Base-by-base conservation (phyloP, 2,329 filamentous ascomycete species). In the Phialophora expanda region DNA sequence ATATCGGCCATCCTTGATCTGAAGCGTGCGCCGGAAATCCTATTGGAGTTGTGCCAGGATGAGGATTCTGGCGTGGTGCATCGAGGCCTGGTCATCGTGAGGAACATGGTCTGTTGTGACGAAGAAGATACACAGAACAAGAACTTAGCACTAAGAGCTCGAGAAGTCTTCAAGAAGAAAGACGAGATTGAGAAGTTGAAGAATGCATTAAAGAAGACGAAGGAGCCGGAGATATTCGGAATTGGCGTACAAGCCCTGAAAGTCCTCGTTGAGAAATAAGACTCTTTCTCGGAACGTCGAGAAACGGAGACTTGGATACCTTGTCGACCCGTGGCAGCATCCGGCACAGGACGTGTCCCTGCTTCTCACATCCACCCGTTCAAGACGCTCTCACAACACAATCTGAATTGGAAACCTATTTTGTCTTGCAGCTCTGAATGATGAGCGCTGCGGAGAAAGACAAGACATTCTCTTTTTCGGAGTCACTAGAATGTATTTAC, bases 1-100 rank as follows among this genome's bases (percentile, higher is more conserved):
- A 89, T 94, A 0, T 83, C 86, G 2, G 89, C 86, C 3, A 84
- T 98, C 2, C 73, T 96, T 44, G 69, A 71, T 14, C 38, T 69
- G 4, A 56, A 63, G 24, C 84, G 90, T 14, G 92, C 92, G 0
- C 83, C 95, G 3, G 84, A 88, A 67, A 86, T 92, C n/a, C 73
- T 98, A n/a, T 78, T 99, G n/a, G 87, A 84, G 0, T 79, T 98
- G 74, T 96, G 92, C 73, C 81, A 82, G 17, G 92, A 97, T 69
- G 83, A 84, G 30, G 86, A 90, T 5, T 75, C 80, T 14, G 76
- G 78, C 7, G 73, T 83, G 8, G 75, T 80, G 64, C 84, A 88
- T 75, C 82, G 95, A 7, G 95, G 92, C 0, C 86, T 90, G 1
- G 92, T 94, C 28, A 87, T 89, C 64, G 76, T 95, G 17, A 83